phyloP scores from a whole-genome alignment of 2,329 filamentous ascomycete species.

The Penicillium rolfsii region DNA sequence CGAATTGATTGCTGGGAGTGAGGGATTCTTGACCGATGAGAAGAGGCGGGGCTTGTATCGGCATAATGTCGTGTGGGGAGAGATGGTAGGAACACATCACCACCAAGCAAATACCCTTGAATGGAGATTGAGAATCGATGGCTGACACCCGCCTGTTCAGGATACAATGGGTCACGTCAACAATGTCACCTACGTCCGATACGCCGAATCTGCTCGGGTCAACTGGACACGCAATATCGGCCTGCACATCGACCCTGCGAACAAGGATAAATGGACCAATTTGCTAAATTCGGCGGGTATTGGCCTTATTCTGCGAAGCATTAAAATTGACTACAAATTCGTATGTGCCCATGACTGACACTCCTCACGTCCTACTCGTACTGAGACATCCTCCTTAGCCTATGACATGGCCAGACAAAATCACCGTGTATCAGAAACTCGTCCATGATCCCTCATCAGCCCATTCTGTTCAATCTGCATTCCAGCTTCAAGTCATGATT shows the following conservation, averaged over 20 bases:
- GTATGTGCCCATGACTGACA: conserved; percentile 54
- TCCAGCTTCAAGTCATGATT: conserved; percentile 62
- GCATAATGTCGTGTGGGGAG: conserved; percentile 77
- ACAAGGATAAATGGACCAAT: conserved; percentile 67
- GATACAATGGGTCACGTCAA: conserved; percentile 74
- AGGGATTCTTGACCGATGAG: conserved; percentile 71
- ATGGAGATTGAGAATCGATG: not conserved
- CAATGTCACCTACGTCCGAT: conserved; percentile 81
- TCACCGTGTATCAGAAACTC: conserved; percentile 84
- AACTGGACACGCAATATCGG: conserved; percentile 77
- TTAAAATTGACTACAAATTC: conserved; percentile 85
- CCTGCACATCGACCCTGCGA: conserved; percentile 61
- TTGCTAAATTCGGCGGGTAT: conserved; percentile 67
- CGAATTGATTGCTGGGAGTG: conserved; percentile 70
- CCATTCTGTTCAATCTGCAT: conserved; percentile 35
- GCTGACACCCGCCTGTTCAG: conserved; percentile 36
- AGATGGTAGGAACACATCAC: conserved; percentile 65
- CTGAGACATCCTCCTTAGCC: conserved; percentile 56
- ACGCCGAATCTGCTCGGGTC: conserved; percentile 78
- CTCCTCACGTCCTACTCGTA: not conserved
- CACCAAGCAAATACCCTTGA: not conserved
- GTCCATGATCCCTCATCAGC: conserved; percentile 52
- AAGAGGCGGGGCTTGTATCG: conserved; percentile 65
- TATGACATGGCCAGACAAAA: conserved; percentile 78
- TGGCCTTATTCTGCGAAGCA: conserved; percentile 78